Conservation (phyloP, 108 stramenopile genomes). For the Fistulifera solaris region DNA sequence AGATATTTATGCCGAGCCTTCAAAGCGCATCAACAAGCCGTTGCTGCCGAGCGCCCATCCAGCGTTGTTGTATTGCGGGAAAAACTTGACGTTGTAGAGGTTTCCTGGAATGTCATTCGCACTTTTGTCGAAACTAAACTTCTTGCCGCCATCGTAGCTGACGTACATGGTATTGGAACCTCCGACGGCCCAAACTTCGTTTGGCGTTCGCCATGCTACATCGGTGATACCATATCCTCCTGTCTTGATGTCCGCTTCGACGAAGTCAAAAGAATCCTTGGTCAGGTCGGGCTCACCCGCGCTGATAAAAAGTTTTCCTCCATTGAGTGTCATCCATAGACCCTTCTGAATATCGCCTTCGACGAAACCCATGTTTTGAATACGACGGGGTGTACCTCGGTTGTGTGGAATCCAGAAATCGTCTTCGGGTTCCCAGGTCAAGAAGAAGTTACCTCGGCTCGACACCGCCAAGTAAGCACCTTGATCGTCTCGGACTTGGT, state of each 20-base stretch:
- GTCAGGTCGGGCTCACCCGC: constrained; percentile 35
- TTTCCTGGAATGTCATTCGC: constrained; percentile 93
- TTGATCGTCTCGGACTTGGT: constrained; percentile 73
- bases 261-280: constrained; percentile 68
- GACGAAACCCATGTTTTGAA: constrained; percentile 97
- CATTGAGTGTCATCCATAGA: constrained; percentile 96
- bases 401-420: constrained; percentile 99
- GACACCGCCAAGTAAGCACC: constrained; percentile 88
- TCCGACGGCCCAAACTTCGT: constrained; percentile 96
- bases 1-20: constrained; percentile 29
- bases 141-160: constrained; percentile 87
- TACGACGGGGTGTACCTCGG: constrained; percentile 89
- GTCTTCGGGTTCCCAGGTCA: constrained; percentile 94
- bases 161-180: constrained; percentile 93
- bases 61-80: constrained; percentile 72
- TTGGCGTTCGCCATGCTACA: constrained; percentile 81
- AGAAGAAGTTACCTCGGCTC: constrained; percentile 95
- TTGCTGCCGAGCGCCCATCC: constrained; percentile 93
- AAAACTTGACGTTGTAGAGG: constrained; percentile 95
- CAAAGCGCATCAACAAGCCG: constrained; percentile 83
- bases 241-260: constrained; percentile 88
- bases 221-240: constrained; percentile 97
- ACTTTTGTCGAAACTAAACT: constrained; percentile 83
- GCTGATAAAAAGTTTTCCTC: constrained; percentile 78
- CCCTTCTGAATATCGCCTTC: constrained; percentile 86